These are phyloP conservation scores for Anaeramoeba flamelloides DNA, from an alignment of 78 protist species.

Conservation along the genomic window DNA sequence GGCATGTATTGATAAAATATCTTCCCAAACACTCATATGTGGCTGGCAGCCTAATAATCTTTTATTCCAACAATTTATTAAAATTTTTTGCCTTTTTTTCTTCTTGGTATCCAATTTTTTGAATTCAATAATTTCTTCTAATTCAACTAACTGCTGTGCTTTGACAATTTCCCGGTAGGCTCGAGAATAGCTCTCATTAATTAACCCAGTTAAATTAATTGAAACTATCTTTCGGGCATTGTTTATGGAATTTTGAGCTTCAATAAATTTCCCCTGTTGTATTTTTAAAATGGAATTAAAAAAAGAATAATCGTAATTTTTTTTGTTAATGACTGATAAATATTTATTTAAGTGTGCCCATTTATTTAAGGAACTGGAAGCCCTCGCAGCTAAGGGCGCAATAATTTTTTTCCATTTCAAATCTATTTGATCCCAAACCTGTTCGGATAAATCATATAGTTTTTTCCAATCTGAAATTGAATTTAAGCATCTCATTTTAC, in stretches of 20 bases:
- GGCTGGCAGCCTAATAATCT: background rate
- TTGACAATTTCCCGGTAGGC: constrained; percentile 4
- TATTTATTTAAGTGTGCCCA: background rate
- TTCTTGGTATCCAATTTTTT: background rate
- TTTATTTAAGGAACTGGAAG: background rate
- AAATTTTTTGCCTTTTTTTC: background rate
- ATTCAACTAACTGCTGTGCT: constrained; percentile 9
- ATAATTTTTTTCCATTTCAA: background rate
- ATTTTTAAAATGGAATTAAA: background rate
- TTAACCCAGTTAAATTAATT: background rate
- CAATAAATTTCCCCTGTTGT: background rate
- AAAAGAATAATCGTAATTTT: background rate
- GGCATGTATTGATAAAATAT: background rate
- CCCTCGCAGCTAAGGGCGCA: background rate
- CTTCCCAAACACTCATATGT: background rate
- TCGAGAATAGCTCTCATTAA: constrained; percentile 6
- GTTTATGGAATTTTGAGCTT: background rate
- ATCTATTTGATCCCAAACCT: background rate
- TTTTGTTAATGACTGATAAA: background rate
- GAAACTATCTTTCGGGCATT: background rate
- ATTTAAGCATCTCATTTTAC: background rate
- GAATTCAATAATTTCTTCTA: constrained; percentile 7
- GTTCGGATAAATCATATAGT: background rate
- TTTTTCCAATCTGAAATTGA: background rate
- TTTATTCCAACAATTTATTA: background rate